Evolutionary conservation across 768 basidiomycete genomes (phyloP).

Genomic region (Butyriboletus loyo): DNA sequence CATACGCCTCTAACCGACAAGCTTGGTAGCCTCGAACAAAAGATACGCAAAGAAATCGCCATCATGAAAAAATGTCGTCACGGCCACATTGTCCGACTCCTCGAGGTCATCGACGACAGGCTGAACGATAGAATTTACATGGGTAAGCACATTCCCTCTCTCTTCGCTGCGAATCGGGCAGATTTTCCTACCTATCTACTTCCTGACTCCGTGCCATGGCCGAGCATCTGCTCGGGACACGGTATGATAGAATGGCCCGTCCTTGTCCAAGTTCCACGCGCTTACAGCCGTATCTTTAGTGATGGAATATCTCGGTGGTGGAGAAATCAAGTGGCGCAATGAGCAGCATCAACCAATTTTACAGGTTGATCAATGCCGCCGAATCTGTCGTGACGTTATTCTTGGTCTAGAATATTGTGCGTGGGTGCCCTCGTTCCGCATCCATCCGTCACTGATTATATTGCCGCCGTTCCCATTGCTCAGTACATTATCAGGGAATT

Average conservation of each 20-base stretch:
- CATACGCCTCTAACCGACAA: constrained; percentile 63
- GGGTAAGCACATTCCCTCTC: constrained; percentile 54
- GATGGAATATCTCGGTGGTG: constrained; percentile 94
- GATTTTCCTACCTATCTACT: constrained; percentile 19
- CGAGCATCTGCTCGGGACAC: constrained; percentile 32
- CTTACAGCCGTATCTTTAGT: constrained; percentile 48
- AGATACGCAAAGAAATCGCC: constrained; percentile 91
- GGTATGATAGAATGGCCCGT: constrained; percentile 27
- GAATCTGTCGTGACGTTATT: constrained; percentile 89
- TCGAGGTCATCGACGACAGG: constrained; percentile 94
- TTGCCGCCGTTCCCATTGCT: background rate
- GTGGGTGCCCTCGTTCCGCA: constrained; percentile 35
- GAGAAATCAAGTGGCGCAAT: constrained; percentile 89
- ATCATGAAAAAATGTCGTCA: constrained; percentile 98
- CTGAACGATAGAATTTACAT: constrained; percentile 88
- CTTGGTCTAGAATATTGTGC: constrained; percentile 92
- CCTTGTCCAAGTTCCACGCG: constrained; percentile 4
- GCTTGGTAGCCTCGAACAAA: constrained; percentile 70
- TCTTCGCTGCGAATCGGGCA: constrained; percentile 11
- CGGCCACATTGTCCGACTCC: constrained; percentile 83
- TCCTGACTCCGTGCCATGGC: constrained; percentile 25
- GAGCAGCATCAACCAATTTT: constrained; percentile 66
- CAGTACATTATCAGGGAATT: constrained; percentile 97
- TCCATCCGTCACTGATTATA: constrained; percentile 1
- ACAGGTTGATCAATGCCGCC: constrained; percentile 75